Base-by-base conservation (phyloP, 2,329 filamentous ascomycete genomes). In the Trichoderma afroharzianum region DNA sequence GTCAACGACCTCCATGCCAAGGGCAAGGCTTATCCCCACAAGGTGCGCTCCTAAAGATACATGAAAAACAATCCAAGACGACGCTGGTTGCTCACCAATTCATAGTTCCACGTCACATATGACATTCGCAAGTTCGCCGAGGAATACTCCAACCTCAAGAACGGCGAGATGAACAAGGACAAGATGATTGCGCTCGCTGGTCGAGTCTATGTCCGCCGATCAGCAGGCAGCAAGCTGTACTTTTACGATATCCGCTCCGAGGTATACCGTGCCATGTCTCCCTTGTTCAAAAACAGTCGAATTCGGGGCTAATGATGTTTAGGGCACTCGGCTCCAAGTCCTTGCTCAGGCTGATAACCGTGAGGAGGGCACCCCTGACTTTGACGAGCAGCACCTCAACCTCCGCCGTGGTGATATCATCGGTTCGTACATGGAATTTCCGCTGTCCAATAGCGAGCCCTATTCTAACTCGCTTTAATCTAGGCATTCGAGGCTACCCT, bases 371-470 rank as follows among this genome's bases (percentile, higher is more conserved):
- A 87, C 88, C 24, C 81, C 84, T 28, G 82, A 90, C 8, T 99
- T 98, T 77, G 92, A 93, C 77, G 89, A 93, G 72, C 95, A 98
- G 84, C 96, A 99, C 80, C 91, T 97, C 78, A 88, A 93, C 81
- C 88, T 99, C 73, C 91, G 95, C 76, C 88, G 95, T 81, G 97
- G 96, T 80, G 97, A 99, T 81, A 93, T 97, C 75, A 92, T 99
- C 77, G 96, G 95, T 74, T 75, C 73, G 73, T 18, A 21, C 11
- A 89, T 36, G 32, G 30, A 32, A 15, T 11, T 24, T n/a, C 30
- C 14, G 1, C 24, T 8, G 39, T 32, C 7, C 21, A 9, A 50
- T 7, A 8, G 7, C 14, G 39, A 55, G 1, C 4, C 62, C 24
- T 12, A 9, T 14, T 14, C 63, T 71, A 11, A 71, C 28, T 26